phyloP scores from a whole-genome alignment of 169 alveolate genomes.

The Plasmodium billcollinsi region DNA sequence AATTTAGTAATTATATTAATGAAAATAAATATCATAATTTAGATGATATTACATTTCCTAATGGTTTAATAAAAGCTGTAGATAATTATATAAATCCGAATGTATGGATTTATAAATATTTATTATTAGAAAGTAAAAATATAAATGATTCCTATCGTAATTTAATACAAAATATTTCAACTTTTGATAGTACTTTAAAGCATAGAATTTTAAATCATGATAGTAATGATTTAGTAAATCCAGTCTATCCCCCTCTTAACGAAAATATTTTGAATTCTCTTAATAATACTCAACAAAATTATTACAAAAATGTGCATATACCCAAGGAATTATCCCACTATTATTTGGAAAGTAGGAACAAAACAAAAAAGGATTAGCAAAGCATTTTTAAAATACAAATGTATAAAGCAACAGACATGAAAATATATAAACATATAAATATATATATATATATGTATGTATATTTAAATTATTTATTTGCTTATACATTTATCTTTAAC shows the following conservation, averaged over 20 bases:
- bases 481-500: too few relatives aligned
- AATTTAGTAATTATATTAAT: conserved; percentile 33
- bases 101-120: conserved; percentile 62
- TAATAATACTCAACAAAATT: conserved; percentile 9
- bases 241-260: conserved; percentile 34
- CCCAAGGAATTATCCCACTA: conserved; percentile 56
- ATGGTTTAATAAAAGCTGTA: conserved; percentile 66
- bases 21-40: conserved; percentile 32
- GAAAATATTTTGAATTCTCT: conserved; percentile 2
- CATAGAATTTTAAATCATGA: conserved; percentile 35
- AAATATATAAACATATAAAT: too few relatives aligned
- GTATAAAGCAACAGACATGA: too few relatives aligned
- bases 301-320: conserved; percentile 62
- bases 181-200: conserved; percentile 51
- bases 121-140: conserved; percentile 60
- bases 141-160: conserved; percentile 55
- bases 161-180: conserved; percentile 57
- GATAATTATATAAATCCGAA: conserved; percentile 57
- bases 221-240: conserved; percentile 15
- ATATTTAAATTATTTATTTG: too few relatives aligned
- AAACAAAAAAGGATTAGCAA: conserved; percentile 4
- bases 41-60: conserved; percentile 71
- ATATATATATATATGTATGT: too few relatives aligned
- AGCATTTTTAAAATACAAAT: neutral
- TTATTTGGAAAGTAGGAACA: conserved; percentile 10